Conservation (phyloP, 768 basidiomycete species). For the Dacryopinax spathularia region DNA sequence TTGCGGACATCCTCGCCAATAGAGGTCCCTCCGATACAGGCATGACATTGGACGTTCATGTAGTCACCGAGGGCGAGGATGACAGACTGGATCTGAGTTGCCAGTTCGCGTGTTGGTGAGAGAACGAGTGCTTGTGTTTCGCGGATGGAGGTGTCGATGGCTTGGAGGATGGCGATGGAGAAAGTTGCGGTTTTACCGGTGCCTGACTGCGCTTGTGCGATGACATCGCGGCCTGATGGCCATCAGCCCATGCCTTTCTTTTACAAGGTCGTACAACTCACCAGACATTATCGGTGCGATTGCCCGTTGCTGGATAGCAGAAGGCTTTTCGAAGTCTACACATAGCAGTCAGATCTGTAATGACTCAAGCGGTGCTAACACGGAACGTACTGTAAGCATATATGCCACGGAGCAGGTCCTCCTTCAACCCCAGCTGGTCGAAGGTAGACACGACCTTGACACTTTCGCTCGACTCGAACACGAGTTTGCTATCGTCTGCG, state of each 20-base stretch:
- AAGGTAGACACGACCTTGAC: constrained; percentile 69
- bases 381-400: constrained; percentile 79
- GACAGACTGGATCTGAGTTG: constrained; percentile 97
- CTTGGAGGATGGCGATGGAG: constrained; percentile 94
- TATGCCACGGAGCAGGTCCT: constrained; percentile 88
- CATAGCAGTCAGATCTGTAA: neutral
- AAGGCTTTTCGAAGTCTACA: constrained; percentile 90
- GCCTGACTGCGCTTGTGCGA: constrained; percentile 97
- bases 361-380: neutral
- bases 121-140: constrained; percentile 94
- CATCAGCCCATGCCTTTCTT: neutral
- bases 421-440: constrained; percentile 82
- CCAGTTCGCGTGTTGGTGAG: constrained; percentile 95
- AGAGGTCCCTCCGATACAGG: constrained; percentile 92
- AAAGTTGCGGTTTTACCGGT: constrained; percentile 99
- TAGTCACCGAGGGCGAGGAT: constrained; percentile 93
- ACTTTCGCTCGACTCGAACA: constrained; percentile 62
- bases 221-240: constrained; percentile 80
- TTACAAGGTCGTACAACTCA: constrained; percentile 14
- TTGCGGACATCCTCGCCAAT: constrained; percentile 97
- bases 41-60: constrained; percentile 98
- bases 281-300: constrained; percentile 72
- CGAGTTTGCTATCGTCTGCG: constrained; percentile 82
- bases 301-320: constrained; percentile 95
- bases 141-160: constrained; percentile 86